phyloP scores from a whole-genome alignment of 2,329 filamentous ascomycete species.

The Aspergillus latus region DNA sequence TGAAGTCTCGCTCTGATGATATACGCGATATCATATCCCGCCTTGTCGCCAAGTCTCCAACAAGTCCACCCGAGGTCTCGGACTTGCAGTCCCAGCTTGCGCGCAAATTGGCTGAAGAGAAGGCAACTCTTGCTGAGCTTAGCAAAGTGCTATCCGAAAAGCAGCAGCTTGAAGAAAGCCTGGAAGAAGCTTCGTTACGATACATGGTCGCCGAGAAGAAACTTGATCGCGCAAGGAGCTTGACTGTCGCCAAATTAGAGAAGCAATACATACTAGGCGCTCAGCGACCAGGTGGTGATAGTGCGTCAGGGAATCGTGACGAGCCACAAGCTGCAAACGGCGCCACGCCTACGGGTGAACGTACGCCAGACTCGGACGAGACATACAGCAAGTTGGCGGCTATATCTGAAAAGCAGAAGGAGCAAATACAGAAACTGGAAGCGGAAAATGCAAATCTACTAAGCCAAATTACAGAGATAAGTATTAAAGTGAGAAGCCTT shows the following conservation, averaged over 20 bases:
- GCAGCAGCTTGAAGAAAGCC: slow-evolving; percentile 77
- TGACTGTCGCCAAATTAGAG: slow-evolving; percentile 87
- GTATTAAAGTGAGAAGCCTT: slow-evolving; percentile 47
- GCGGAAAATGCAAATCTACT: slow-evolving; percentile 71
- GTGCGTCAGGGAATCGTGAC: slow-evolving; percentile 52
- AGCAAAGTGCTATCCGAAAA: slow-evolving; percentile 76
- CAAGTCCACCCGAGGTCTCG: slow-evolving; percentile 64
- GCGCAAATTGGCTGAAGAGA: slow-evolving; percentile 75
- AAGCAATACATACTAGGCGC: slow-evolving; percentile 77
- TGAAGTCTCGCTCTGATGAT: slow-evolving; percentile 71
- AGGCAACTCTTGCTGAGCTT: slow-evolving; percentile 73
- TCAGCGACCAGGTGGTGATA: slow-evolving; percentile 48
- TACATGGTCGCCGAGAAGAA: slow-evolving; percentile 97
- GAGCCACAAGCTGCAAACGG: slow-evolving; percentile 57
- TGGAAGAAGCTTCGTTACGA: slow-evolving; percentile 83
- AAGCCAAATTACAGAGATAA: slow-evolving; percentile 76
- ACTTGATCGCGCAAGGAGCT: slow-evolving; percentile 82
- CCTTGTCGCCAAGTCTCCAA: slow-evolving; percentile 56
- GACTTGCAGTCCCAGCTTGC: slow-evolving; percentile 74
- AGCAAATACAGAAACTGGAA: slow-evolving; percentile 78
- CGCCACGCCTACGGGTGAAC: slow-evolving; percentile 50
- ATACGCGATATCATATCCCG: slow-evolving; percentile 73
- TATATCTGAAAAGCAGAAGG: slow-evolving; percentile 76
- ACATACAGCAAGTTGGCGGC: slow-evolving; percentile 77
- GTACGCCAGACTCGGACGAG: slow-evolving; percentile 68